These are phyloP conservation scores for Mycosarcoma mackinlayi DNA, from an alignment of 1,284 basidiomycete species.

Conservation along the genomic window DNA sequence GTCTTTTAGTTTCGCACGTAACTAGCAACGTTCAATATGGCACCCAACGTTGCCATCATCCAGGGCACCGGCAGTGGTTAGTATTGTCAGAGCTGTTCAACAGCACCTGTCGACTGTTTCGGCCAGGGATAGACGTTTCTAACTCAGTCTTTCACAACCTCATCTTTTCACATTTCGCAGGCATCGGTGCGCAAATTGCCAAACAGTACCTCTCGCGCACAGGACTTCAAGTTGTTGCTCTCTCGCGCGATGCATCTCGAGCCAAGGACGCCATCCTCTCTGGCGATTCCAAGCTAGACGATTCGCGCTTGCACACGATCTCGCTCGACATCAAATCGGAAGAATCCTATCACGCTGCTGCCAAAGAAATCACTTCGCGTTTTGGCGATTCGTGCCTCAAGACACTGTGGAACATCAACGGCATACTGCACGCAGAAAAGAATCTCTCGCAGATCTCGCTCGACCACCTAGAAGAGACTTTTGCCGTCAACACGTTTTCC, in stretches of 20 bases:
- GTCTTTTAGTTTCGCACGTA: no score
- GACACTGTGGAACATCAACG: constrained; percentile 71
- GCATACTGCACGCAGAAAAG: constrained; percentile 74
- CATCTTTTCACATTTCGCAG: constrained; percentile 7
- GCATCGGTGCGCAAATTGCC: constrained; percentile 56
- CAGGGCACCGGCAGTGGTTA: constrained; percentile 55
- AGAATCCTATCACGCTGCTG: constrained; percentile 67
- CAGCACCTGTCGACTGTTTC: no score
- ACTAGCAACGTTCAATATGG: no score
- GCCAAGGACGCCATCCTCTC: constrained; percentile 65
- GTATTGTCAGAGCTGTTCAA: neutral
- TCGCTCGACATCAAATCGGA: constrained; percentile 70
- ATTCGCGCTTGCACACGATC: constrained; percentile 68
- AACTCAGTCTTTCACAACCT: no score
- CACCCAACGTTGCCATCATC: constrained; percentile 59
- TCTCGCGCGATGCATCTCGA: constrained; percentile 67
- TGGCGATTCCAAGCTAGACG: constrained; percentile 31
- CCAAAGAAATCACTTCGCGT: constrained; percentile 67
- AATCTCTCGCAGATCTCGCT: constrained; percentile 73
- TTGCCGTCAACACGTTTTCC: constrained; percentile 71
- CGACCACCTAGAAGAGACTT: constrained; percentile 70
- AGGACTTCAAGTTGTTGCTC: constrained; percentile 70
- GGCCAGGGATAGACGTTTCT: no score
- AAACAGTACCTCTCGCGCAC: constrained; percentile 68
- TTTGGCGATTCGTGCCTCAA: constrained; percentile 69